Conservation (phyloP, 129 eudicot species). For the Oenanthe sinensis region DNA sequence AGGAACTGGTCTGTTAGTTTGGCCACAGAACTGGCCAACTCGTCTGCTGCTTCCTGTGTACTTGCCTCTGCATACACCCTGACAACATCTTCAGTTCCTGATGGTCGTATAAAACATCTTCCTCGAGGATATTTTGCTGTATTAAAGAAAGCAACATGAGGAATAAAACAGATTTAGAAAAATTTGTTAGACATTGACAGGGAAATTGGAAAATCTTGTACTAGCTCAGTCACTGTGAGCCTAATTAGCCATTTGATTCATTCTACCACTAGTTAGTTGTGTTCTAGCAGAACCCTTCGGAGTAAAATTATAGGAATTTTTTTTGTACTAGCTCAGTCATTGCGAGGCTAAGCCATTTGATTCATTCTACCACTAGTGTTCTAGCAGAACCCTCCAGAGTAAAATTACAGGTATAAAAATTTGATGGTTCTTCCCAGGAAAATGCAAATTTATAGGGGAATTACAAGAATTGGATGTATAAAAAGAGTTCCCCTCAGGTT, state of each 20-base stretch:
- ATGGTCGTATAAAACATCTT: conserved; percentile 85
- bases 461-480: neutral
- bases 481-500: neutral
- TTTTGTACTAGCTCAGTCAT: neutral
- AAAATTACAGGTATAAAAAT: neutral
- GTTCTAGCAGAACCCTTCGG: neutral
- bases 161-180: neutral
- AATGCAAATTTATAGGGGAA: neutral
- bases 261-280: neutral
- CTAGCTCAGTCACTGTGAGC: neutral
- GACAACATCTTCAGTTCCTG: conserved; percentile 83
- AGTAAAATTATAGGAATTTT: neutral
- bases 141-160: neutral
- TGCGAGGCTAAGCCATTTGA: neutral
- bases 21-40: conserved; percentile 57
- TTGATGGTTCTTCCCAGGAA: neutral
- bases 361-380: neutral
- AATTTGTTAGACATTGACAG: neutral
- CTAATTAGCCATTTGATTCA: neutral
- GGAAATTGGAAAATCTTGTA: neutral
- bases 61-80: conserved; percentile 85
- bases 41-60: conserved; percentile 67
- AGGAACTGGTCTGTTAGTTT: conserved; percentile 52
- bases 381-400: too few species aligned
- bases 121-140: conserved; percentile 58